Conservation (phyloP, 2,329 filamentous ascomycete genomes). For the Rugonectria rugulosa region DNA sequence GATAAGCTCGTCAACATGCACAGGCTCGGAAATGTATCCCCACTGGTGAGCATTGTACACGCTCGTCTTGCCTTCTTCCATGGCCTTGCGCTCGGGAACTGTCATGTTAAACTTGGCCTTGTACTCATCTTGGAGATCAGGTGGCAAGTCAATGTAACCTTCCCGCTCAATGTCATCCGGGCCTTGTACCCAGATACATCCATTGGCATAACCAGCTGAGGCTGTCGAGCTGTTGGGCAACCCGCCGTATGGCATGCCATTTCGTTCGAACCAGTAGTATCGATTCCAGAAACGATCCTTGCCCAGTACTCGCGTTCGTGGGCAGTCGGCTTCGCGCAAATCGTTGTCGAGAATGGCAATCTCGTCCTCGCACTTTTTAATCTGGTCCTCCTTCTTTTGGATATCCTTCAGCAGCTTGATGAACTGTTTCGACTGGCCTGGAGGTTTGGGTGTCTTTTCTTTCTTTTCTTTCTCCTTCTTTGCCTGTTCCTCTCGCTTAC, state of each 20-base stretch:
- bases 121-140: slow-evolving; percentile 78
- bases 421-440: slow-evolving; percentile 87
- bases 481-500: slow-evolving; percentile 78
- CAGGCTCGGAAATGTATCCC: slow-evolving; percentile 88
- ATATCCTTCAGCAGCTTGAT: slow-evolving; percentile 88
- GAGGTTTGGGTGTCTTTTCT: slow-evolving; percentile 63
- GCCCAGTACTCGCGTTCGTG: slow-evolving; percentile 86
- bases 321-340: slow-evolving; percentile 91
- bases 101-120: slow-evolving; percentile 80
- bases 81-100: slow-evolving; percentile 82
- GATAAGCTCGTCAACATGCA: slow-evolving; percentile 79
- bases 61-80: slow-evolving; percentile 84
- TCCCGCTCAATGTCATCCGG: slow-evolving; percentile 87
- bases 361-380: slow-evolving; percentile 83
- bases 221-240: slow-evolving; percentile 89
- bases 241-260: slow-evolving; percentile 95
- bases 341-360: slow-evolving; percentile 90
- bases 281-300: slow-evolving; percentile 98
- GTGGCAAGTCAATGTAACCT: slow-evolving; percentile 82
- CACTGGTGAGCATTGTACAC: slow-evolving; percentile 82
- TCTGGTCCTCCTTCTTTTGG: slow-evolving; percentile 81
- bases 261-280: slow-evolving; percentile 99
- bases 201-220: slow-evolving; percentile 88
- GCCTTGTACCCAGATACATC: slow-evolving; percentile 94
- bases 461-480: slow-evolving; percentile 61